Evolutionary conservation across 495 filamentous ascomycete genomes (phyloP).

Genomic region (Hypoxylon lenormandii): DNA sequence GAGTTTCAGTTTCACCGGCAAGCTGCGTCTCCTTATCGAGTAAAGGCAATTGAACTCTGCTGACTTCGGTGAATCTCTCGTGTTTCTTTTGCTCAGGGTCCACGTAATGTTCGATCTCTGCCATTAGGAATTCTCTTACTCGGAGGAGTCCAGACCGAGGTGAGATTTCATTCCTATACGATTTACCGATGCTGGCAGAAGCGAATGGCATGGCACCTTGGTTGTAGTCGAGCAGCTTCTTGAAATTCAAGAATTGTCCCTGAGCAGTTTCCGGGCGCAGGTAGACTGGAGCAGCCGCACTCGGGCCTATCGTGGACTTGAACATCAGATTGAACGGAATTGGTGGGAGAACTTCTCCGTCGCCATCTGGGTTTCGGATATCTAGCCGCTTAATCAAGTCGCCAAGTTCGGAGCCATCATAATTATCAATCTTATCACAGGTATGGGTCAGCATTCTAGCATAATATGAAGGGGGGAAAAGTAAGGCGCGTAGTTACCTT

Average conservation of each 20-base stretch:
- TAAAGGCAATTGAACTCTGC: no score
- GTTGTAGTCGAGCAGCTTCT: no score
- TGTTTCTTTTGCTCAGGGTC: no score
- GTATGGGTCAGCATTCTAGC: slow-evolving; percentile 71
- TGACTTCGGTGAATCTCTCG: no score
- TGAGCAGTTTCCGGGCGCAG: slow-evolving; percentile 74
- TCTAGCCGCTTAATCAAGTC: no score
- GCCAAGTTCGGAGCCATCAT: no score
- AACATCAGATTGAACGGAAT: slow-evolving; percentile 82
- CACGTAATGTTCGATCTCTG: slow-evolving; percentile 53
- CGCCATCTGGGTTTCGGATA: no score
- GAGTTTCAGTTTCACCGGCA: no score
- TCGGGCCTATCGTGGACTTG: slow-evolving; percentile 76
- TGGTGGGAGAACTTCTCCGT: slow-evolving; percentile 69
- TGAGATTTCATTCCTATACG: slow-evolving; percentile 80
- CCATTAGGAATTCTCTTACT: slow-evolving; percentile 80
- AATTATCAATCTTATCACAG: no score
- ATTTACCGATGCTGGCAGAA: slow-evolving; percentile 78
- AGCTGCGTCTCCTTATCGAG: no score
- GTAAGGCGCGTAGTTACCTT: slow-evolving; percentile 56
- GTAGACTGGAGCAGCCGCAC: slow-evolving; percentile 71
- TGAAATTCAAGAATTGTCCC: no score
- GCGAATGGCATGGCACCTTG: no score
- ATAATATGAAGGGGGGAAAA: slow-evolving; percentile 67
- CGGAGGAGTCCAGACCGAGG: slow-evolving; percentile 74